Percentiles rank a stretch among this genome's conserved stretches.
Conservation (phyloP, 768 basidiomycete species). For the Gloeophyllum trabeum region DNA sequence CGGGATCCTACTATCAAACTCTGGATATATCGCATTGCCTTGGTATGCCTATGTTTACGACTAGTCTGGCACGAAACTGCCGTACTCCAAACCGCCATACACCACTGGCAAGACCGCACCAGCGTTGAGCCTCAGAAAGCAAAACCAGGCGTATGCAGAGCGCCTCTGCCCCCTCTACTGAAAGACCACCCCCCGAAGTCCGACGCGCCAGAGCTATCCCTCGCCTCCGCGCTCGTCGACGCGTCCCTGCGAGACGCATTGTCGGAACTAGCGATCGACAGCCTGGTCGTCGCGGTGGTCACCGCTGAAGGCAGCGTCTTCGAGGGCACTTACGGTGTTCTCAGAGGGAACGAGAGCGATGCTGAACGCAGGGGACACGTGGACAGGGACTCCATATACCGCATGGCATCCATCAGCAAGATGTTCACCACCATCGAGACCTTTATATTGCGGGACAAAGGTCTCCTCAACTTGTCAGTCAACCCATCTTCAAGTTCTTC, state of each 20-base stretch:
- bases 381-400: slow-evolving; percentile 34
- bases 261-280: slow-evolving; percentile 30
- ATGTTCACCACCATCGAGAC: slow-evolving; percentile 38
- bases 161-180: background rate
- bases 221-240: background rate
- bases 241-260: slow-evolving; percentile 9
- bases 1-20: too few relatives aligned
- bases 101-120: too few relatives aligned
- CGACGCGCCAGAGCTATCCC: background rate
- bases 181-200: background rate
- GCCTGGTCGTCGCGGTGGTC: slow-evolving; percentile 37
- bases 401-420: slow-evolving; percentile 42
- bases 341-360: slow-evolving; percentile 32
- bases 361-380: slow-evolving; percentile 16
- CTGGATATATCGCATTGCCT: too few relatives aligned
- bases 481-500: background rate
- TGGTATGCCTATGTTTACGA: too few relatives aligned
- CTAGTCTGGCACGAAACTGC: too few relatives aligned
- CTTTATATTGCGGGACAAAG: slow-evolving; percentile 34
- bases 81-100: too few relatives aligned
- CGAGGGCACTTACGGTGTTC: slow-evolving; percentile 30
- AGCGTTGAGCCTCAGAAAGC: too few relatives aligned
- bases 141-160: too few relatives aligned
- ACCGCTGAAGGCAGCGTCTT: slow-evolving; percentile 32
- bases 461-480: slow-evolving; percentile 19